A percentile compares a stretch with the other conserved stretches of the same genome.
Evolutionary conservation across 228 moss, liverwort and hornwort species (phyloP).

Genomic region (Sphagnum magellanicum): DNA sequence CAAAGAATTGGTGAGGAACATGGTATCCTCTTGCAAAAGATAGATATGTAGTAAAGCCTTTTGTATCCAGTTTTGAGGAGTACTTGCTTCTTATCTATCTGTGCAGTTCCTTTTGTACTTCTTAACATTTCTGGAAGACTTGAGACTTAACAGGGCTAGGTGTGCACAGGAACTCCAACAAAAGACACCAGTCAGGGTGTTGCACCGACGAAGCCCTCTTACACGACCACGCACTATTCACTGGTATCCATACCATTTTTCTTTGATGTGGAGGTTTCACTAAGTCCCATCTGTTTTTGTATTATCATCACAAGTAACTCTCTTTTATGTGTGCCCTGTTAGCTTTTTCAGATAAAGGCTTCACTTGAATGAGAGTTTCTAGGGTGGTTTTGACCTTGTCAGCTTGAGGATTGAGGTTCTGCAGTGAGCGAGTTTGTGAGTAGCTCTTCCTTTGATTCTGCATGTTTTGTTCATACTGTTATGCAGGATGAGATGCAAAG

Average conservation of each 20-base stretch:
- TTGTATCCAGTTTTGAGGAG: neutral
- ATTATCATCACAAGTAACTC: too few species aligned
- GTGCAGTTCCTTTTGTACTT: neutral
- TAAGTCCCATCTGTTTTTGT: neutral
- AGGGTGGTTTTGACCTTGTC: too few species aligned
- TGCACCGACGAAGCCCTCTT: conserved; percentile 90
- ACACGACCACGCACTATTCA: conserved; percentile 80
- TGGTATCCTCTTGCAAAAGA: neutral
- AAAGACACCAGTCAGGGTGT: conserved; percentile 89
- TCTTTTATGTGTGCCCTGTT: too few species aligned
- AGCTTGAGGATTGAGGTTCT: too few species aligned
- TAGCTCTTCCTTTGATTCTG: too few species aligned
- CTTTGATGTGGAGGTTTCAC: neutral
- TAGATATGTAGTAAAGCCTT: neutral
- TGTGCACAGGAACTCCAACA: conserved; percentile 72
- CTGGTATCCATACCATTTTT: conserved; percentile 33
- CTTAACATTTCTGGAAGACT: neutral
- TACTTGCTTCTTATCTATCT: neutral
- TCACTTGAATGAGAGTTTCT: neutral
- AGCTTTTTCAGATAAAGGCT: too few species aligned
- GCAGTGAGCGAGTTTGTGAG: too few species aligned
- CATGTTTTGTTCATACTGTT: neutral
- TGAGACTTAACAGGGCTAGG: neutral
- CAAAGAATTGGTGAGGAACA: conserved; percentile 66
- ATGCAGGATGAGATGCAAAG: conserved; percentile 93